phyloP scores from a whole-genome alignment of 208 protist species.

The Crithidia acanthocephali region DNA sequence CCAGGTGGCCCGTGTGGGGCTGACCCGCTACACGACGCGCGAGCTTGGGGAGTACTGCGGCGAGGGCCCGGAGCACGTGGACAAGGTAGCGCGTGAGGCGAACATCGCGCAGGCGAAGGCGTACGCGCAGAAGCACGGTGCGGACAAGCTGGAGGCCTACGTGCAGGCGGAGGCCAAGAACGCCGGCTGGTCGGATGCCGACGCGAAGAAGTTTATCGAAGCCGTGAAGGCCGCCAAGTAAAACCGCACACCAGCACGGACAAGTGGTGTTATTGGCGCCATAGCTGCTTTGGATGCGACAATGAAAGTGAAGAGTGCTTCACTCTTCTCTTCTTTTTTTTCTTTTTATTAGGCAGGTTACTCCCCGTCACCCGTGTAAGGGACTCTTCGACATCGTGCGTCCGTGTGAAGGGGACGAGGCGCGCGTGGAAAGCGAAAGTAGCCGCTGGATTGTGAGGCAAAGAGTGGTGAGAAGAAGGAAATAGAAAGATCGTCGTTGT shows the following conservation, averaged over 20 bases:
- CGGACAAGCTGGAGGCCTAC: constrained; percentile 76
- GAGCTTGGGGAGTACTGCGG: constrained; percentile 84
- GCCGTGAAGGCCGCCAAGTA: constrained; percentile 83
- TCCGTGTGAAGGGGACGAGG: not conserved
- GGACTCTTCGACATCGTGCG: not conserved
- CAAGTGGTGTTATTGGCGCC: not conserved
- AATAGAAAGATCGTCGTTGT: not conserved
- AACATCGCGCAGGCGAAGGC: constrained; percentile 80
- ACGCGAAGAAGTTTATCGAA: constrained; percentile 82
- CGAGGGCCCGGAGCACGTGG: constrained; percentile 74
- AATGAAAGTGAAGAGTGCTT: not conserved
- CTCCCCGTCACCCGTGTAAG: not conserved
- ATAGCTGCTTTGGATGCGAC: constrained; percentile 14
- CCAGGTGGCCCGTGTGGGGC: constrained; percentile 71
- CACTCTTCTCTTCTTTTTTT: too few species aligned
- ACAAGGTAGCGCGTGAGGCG: constrained; percentile 66
- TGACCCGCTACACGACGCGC: constrained; percentile 91
- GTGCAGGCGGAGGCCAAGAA: constrained; percentile 82
- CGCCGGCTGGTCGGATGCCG: constrained; percentile 82
- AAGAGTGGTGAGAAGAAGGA: not conserved
- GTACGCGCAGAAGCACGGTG: constrained; percentile 68
- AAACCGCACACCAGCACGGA: not conserved
- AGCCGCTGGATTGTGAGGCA: not conserved
- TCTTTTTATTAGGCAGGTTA: constrained; percentile 16
- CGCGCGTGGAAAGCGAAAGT: not conserved